Base-by-base conservation (phyloP, 371 early-diverging fungal species). In the Mucor saturninus region DNA sequence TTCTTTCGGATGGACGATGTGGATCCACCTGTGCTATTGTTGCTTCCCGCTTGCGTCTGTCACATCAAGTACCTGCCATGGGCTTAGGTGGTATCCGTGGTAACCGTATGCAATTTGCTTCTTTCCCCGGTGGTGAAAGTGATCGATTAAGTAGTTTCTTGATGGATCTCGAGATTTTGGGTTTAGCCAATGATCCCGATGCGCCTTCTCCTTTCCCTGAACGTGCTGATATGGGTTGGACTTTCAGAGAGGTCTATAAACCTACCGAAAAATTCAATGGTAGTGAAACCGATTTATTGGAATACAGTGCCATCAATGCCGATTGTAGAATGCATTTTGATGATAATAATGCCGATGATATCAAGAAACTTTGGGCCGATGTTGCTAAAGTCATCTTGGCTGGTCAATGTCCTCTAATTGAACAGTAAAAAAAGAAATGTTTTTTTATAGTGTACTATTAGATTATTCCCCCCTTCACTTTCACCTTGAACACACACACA, bases 11-110 rank as follows among this genome's bases (percentile, higher is more conserved):
- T 52, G 81, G 81, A 43, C 81, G 81, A 7, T 81, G 81, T 63
- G 81, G 81, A 0, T 81, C 81, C 4, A 81, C 81, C 3, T 81
- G 81, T 56, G 81, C 81, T 29, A 81, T 81, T 62, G 81, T 81
- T 7, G 81, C 79, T 4, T 81, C 81, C 48, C 81, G 81, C 42
- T 67, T 81, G n/a, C 81, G 71, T 32, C 26, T 81, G 1, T 76
- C 79, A 14, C 81, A 81, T 59, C 61, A 78, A 11, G 81, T 81
- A 0, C 72, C 79, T 59, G 79, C 81, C n/a, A 75, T 78, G 73
- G 81, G 79, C n/a, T 60, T 78, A 15, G 81, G 81, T 14, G 81
- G 81, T 56, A 78, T 81, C 52, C 81, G 79, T 53, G 81, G 81
- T 53, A 81, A 81, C 45, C 74, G 75, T 37, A 81, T 81, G 81